phyloP scores from a whole-genome alignment of 2,329 filamentous ascomycete species.

The Coniochaeta ligniaria region DNA sequence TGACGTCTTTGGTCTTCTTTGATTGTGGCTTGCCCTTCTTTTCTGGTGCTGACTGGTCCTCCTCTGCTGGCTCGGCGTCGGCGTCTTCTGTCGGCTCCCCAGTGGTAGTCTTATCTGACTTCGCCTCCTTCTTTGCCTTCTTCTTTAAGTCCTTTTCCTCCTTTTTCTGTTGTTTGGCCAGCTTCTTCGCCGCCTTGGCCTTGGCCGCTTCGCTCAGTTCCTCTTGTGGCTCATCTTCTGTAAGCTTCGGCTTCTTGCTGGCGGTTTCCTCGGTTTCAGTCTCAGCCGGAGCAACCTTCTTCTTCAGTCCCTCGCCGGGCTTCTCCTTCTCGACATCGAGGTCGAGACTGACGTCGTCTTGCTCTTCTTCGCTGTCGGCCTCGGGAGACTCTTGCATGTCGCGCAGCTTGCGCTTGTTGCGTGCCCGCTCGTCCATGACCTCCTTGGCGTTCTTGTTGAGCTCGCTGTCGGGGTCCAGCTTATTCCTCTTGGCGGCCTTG shows the following conservation, averaged over 20 bases:
- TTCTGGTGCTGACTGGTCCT: conserved; percentile 32
- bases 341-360: conserved; percentile 29
- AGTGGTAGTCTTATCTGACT: conserved; percentile 37
- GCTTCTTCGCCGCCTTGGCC: conserved; percentile 28
- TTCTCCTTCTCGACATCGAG: conserved; percentile 51
- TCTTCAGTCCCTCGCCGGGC: conserved; percentile 58
- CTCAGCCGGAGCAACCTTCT: conserved; percentile 22
- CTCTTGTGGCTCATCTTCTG: conserved; percentile 16
- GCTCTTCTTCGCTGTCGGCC: conserved; percentile 35
- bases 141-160: conserved; percentile 10
- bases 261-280: conserved; percentile 30
- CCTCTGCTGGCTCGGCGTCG: not conserved
- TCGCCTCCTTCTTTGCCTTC: conserved; percentile 7
- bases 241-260: conserved; percentile 49
- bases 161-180: conserved; percentile 13
- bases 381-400: conserved; percentile 45
- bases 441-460: conserved; percentile 79
- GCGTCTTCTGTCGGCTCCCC: conserved; percentile 23
- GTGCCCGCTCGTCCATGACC: conserved; percentile 73
- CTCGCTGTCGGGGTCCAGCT: conserved; percentile 83
- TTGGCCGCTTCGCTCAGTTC: conserved; percentile 33
- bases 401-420: conserved; percentile 74
- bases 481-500: conserved; percentile 73
- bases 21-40: conserved; percentile 5
- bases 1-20: conserved; percentile 4